These are phyloP conservation scores for Rhodotorula toruloides DNA, from an alignment of 768 basidiomycete genomes.

Conservation along the genomic window DNA sequence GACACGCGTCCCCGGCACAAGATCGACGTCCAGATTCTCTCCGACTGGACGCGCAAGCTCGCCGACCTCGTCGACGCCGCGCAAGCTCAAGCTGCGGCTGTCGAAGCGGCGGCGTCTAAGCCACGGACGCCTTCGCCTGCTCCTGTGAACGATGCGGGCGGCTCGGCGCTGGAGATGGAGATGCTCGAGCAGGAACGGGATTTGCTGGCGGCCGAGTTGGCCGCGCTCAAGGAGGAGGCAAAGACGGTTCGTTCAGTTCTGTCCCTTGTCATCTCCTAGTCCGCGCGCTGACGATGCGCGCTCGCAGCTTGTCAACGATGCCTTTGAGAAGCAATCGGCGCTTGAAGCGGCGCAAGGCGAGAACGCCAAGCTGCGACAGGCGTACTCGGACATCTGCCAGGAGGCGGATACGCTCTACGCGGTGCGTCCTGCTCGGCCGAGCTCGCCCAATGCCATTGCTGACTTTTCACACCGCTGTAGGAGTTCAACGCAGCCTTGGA, in stretches of 20 bases:
- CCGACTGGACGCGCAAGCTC: slow-evolving; percentile 23
- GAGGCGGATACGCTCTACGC: slow-evolving; percentile 13
- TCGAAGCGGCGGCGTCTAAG: neutral
- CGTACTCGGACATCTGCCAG: slow-evolving; percentile 24
- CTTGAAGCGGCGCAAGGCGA: slow-evolving; percentile 11
- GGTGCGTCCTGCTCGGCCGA: neutral
- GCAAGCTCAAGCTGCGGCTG: neutral
- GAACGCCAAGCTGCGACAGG: slow-evolving; percentile 8
- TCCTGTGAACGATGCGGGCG: too few species aligned
- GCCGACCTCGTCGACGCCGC: slow-evolving; percentile 10
- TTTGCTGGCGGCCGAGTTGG: slow-evolving; percentile 19
- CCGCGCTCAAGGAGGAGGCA: slow-evolving; percentile 10
- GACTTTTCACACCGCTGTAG: neutral
- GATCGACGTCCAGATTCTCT: slow-evolving; percentile 18
- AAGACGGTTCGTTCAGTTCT: neutral
- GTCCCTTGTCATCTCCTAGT: neutral
- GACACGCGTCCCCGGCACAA: neutral
- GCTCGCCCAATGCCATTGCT: neutral
- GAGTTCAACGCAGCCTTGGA: slow-evolving; percentile 28
- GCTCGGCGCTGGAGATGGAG: slow-evolving; percentile 20
- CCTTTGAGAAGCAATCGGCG: neutral
- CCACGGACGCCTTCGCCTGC: neutral
- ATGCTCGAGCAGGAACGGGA: slow-evolving; percentile 35
- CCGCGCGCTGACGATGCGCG: neutral
- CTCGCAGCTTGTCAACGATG: slow-evolving; percentile 14